These are phyloP conservation scores for Limonium bicolor DNA, from an alignment of 148 eudicot genomes.

Conservation along the genomic window DNA sequence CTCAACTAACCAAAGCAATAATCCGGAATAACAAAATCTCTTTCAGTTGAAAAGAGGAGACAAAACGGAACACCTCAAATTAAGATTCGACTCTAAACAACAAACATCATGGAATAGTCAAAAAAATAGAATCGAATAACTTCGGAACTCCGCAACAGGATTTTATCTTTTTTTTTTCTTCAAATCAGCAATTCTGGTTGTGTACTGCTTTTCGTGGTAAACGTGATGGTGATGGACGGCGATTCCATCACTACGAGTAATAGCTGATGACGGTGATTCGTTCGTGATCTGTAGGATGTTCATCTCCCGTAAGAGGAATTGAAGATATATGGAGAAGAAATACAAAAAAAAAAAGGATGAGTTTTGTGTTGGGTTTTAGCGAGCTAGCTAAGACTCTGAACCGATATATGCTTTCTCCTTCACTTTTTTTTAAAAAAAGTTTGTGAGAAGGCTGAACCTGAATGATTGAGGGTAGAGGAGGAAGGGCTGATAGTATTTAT, in stretches of 20 bases:
- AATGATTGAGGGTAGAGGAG: conserved; percentile 7
- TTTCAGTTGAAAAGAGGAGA: conserved; percentile 1
- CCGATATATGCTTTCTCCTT: not conserved
- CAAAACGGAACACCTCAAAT: no score
- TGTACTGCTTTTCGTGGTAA: conserved; percentile 15
- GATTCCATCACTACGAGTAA: conserved; percentile 9
- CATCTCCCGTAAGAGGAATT: no score
- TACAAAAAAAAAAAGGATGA: not conserved
- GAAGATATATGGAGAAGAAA: not conserved
- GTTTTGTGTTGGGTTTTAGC: not conserved
- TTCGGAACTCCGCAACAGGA: conserved; percentile 2
- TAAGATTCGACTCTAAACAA: conserved; percentile 7
- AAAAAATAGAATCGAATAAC: conserved; percentile 9
- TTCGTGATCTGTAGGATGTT: no score
- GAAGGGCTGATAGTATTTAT: no score
- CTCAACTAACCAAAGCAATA: conserved; percentile 4
- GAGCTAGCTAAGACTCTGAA: no score
- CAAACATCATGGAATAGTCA: not conserved
- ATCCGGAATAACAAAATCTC: not conserved
- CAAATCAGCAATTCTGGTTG: not conserved
- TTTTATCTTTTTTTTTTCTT: not conserved
- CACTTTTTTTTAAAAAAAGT: not conserved
- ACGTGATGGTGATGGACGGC: conserved; percentile 33
- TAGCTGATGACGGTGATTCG: not conserved
- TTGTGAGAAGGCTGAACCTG: conserved; percentile 1